Base-by-base conservation (phyloP, 2,329 filamentous ascomycete species). In the Xylaria sp. region DNA sequence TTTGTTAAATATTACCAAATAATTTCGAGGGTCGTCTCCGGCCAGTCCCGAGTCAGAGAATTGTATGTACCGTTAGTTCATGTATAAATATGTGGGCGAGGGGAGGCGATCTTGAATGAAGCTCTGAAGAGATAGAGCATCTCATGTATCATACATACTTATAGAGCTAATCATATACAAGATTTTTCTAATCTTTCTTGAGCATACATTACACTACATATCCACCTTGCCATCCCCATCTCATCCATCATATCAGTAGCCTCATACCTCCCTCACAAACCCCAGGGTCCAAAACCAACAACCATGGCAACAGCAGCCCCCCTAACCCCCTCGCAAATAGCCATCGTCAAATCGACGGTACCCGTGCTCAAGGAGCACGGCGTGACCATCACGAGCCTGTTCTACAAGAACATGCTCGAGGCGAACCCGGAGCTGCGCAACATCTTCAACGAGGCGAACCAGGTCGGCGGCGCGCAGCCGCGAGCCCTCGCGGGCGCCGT, bases 291-390 rank as follows among this genome's bases (percentile, higher is more conserved):
- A 57, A 73, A 31, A 5, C 9, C 28, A 9, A 5, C 9, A 9
- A 31, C 46, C 52, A 82, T 82, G 79, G 73, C 84, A 60, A 60
- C 70, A 79, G 73, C 84, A 60, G 61, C 70, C n/a, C 69, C 72
- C 40, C 78, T 92, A 61, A 88, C 88, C 11, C 78, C 83, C 25
- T 79, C 83, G 38, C 91, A 94, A 79, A 82, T 89, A 66, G 78
- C 83, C 64, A 87, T 90, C 68, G 88, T 95, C 80, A 94, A 92
- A 77, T 82, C 91, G 38, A 94, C 91, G 1, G 90, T 88, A 40
- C 91, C 91, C 2, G 83, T 92, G 17, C 83, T 94, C 7, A 83
- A 87, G 66, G 80, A 87, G 64, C 85, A 93, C 74, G 91, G 91
- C 76, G 79, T 80, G 17, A 78, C 82, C 47, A 92, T 94, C 76